Conservation (phyloP, 768 basidiomycete genomes). For the Termitomyces sp. region DNA sequence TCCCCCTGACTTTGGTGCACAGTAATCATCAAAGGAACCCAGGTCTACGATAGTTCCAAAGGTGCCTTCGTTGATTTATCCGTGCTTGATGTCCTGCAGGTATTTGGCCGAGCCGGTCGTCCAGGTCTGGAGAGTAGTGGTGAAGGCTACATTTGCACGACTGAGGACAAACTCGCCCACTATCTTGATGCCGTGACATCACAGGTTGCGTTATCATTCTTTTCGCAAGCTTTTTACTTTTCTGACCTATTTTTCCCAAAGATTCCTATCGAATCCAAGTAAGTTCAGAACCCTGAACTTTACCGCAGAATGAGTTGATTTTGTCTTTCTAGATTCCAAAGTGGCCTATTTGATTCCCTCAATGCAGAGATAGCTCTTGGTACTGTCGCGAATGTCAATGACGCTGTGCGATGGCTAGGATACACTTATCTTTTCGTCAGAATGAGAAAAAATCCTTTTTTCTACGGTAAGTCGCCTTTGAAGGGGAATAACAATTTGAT, state of each 20-base stretch:
- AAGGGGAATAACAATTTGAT: not conserved
- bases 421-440: constrained; percentile 96
- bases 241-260: constrained; percentile 23
- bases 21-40: constrained; percentile 97
- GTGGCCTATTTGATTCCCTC: constrained; percentile 83
- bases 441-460: constrained; percentile 86
- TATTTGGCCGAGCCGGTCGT: constrained; percentile 94
- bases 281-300: constrained; percentile 17
- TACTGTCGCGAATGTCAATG: constrained; percentile 80
- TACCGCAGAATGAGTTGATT: constrained; percentile 2
- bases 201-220: constrained; percentile 45
- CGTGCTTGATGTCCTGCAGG: constrained; percentile 92
- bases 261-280: constrained; percentile 97
- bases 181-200: constrained; percentile 86
- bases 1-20: constrained; percentile 1
- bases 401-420: constrained; percentile 91
- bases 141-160: constrained; percentile 95
- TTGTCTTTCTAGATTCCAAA: constrained; percentile 50
- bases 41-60: constrained; percentile 87
- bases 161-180: constrained; percentile 86
- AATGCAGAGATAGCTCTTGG: constrained; percentile 96
- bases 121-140: constrained; percentile 87
- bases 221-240: not conserved
- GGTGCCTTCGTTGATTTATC: constrained; percentile 91
- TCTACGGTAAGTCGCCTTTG: constrained; percentile 56